Base-by-base conservation (phyloP, 345 rosid species). In the Eucalyptus leucophloia region DNA sequence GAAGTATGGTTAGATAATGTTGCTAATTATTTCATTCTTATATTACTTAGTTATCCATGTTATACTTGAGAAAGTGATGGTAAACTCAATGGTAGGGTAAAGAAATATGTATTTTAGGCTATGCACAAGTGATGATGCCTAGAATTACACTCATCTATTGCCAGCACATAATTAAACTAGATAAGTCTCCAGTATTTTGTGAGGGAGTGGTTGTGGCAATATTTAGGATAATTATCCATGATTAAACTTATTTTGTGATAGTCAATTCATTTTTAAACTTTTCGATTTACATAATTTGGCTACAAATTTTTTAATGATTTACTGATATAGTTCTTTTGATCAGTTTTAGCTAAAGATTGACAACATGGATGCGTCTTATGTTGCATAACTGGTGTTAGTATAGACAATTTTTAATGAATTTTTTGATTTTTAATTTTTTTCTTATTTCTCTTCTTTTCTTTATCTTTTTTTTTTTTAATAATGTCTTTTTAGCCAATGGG, bases 361-460 rank as follows among this genome's bases (percentile, higher is more conserved):
- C 2, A 51, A 51, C 54, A 17, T 51, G 54, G 54, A 51, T 6
- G 19, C 19, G 1, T 16, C 1, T 7, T 50, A 51, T 51, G 13
- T 51, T 21, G 0, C 54, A 17, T 17, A 51, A 2, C 0, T 1
- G 3, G 0, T 0, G 1, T 15, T 51, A 8, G 16, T 17, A 51
- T 51, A 51, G 8, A 51, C 21, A 51, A 16, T 50, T 50, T 51
- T 51, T 51, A 51, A 51, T 16, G 23, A 51, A 17, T 51, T 1
- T 51, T 51, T 18, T 6, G 8, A 51, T 51, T 51, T 49, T 49
- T 12, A 12, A 13, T 49, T 49, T 49, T 49, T 1, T 50, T 51
- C 3, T 51, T 17, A 51, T 51, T 17, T 51, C 54, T 51, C 21
- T 51, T 51, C 0, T 14, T 50, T 50, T 1, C 2, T 50, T 16